These are phyloP conservation scores for Coffea canephora DNA, from an alignment of 257 asterid species.

Conservation along the genomic window DNA sequence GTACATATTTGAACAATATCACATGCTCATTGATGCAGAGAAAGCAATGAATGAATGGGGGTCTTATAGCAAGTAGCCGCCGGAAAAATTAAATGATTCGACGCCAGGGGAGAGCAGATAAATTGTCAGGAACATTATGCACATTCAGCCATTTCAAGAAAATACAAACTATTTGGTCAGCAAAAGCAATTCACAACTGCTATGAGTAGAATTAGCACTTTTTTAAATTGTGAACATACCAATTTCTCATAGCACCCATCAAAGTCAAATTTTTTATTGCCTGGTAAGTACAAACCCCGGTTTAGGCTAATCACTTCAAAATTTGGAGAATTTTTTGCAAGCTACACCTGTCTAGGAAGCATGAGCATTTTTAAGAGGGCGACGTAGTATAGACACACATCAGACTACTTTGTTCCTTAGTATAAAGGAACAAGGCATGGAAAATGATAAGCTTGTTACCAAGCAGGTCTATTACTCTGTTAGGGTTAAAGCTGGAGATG, in stretches of 20 bases:
- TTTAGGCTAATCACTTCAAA: background rate
- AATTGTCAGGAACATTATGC: background rate
- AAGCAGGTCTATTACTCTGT: background rate
- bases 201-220: background rate
- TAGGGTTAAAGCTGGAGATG: background rate
- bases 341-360: background rate
- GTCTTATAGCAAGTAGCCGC: background rate
- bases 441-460: background rate
- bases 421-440: background rate
- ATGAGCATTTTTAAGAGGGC: background rate
- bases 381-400: background rate
- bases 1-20: background rate
- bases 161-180: background rate
- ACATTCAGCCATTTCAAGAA: background rate
- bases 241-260: no score
- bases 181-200: background rate
- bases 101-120: no score
- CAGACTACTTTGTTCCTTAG: background rate
- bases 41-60: background rate
- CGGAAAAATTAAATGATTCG: no score
- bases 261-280: background rate
- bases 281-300: background rate
- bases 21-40: background rate
- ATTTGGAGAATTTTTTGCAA: background rate
- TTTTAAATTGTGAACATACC: background rate